phyloP scores from a whole-genome alignment of 2,329 filamentous ascomycete species.

The Fusarium sp. region DNA sequence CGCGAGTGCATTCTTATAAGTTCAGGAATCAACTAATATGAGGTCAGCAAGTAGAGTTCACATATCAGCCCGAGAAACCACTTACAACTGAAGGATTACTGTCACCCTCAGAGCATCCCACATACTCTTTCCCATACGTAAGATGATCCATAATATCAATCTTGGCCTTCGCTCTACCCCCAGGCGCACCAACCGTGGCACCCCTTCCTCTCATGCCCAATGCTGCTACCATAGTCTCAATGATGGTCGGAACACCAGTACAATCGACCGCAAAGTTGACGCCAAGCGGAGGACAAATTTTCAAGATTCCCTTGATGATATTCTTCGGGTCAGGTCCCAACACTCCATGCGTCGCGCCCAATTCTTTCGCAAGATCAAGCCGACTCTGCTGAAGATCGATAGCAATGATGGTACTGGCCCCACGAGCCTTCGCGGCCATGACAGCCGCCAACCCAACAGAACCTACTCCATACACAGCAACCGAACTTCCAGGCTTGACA shows the following conservation, averaged over 20 bases:
- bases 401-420: constrained; percentile 9
- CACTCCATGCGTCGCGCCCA: constrained; percentile 21
- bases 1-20: constrained; percentile 10
- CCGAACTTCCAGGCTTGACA: constrained; percentile 8
- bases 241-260: constrained; percentile 18
- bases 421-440: constrained; percentile 22
- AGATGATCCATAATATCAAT: constrained; percentile 27
- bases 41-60: neutral
- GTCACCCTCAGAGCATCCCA: constrained; percentile 27
- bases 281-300: constrained; percentile 3
- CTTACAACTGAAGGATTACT: constrained; percentile 10
- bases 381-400: constrained; percentile 14
- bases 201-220: constrained; percentile 22
- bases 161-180: neutral
- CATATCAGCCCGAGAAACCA: accelerated
- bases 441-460: constrained; percentile 26
- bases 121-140: constrained; percentile 21
- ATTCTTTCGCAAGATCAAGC: constrained; percentile 9
- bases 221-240: constrained; percentile 18
- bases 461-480: constrained; percentile 24
- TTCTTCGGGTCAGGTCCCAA: neutral
- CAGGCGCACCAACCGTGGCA: constrained; percentile 26
- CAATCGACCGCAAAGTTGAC: constrained; percentile 34
- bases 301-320: neutral
- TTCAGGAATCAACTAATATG: constrained; percentile 7